Base-by-base conservation (phyloP, 495 filamentous ascomycete species). In the Corynascus novoguineensis region DNA sequence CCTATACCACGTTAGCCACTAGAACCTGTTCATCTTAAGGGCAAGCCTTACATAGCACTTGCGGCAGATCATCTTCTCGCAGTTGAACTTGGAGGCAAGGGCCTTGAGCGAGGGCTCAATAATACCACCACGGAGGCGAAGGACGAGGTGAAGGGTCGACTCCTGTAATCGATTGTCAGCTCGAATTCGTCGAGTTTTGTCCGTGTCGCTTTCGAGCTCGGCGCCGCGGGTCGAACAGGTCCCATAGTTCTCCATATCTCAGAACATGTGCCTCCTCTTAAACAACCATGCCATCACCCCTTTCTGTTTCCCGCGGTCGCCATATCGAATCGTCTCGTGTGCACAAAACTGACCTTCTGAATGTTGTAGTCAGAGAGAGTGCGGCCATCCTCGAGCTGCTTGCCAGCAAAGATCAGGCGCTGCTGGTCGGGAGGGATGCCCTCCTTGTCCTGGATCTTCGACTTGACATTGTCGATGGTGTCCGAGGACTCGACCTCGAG, bases 41-140 rank as follows among this genome's bases (percentile, higher is more conserved):
- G 21, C 4, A 29, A 0, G 28, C 15, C 61, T 45, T 60, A 64
- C 61, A 44, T 96, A 97, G 86, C 92, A 98, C 85, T 98, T 97
- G 81, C 93, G 92, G 88, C 93, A 98, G 78, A 98, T 96, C 85
- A 89, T 89, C 88, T 98, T 98, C 61, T 98, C 93, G 87, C 92
- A 97, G 83, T 98, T 98, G 85, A 91, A 97, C 83, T 96, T 97
- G 80, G 84, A 88, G 64, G 93, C 93, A 62, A 98, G 86, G 58
- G 90, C 95, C 85, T 98, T 98, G 68, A 98, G 84, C 66, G 90
- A 96, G 68, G 93, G 93, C 83, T 98, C 93, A 71, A 98, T 98
- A 81, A 98, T 92, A 80, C 93, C 93, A 79, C 93, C 93, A 82
- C 93, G 92, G 66, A 98, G 92, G 83, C 93, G 91, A 73, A 98